Conservation (phyloP, 495 filamentous ascomycete species). For the Peziza echinospora region DNA sequence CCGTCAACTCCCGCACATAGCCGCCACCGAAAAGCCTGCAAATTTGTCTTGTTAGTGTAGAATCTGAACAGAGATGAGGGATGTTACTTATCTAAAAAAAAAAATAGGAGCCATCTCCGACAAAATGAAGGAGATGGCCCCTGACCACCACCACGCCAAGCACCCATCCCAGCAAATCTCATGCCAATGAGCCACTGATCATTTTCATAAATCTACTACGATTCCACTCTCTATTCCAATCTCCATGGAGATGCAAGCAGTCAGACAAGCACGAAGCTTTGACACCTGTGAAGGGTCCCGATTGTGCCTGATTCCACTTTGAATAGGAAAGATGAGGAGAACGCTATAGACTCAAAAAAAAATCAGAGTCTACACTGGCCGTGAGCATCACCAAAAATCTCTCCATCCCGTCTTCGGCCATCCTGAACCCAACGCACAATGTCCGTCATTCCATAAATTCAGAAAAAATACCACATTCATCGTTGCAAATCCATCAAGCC, state of each 20-base stretch:
- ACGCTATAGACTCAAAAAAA: neutral
- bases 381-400: too few species aligned
- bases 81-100: neutral
- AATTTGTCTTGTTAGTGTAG: too few species aligned
- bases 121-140: conserved; percentile 1
- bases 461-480: too few species aligned
- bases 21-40: too few species aligned
- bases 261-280: conserved; percentile 19
- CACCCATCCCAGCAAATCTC: conserved; percentile 1
- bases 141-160: neutral
- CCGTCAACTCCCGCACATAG: too few species aligned
- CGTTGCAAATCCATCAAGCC: too few species aligned
- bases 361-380: too few species aligned
- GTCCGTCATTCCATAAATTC: conserved; percentile 8
- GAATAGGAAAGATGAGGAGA: conserved; percentile 2
- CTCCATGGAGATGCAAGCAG: neutral
- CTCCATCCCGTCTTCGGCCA: too few species aligned
- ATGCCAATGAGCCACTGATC: neutral
- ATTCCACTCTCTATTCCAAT: neutral
- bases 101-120: neutral
- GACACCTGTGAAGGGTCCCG: conserved; percentile 11
- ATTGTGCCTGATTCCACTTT: conserved; percentile 2
- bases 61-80: too few species aligned
- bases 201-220: neutral
- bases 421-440: conserved; percentile 9